These are phyloP conservation scores for Neurospora crassa DNA, from an alignment of 2,329 filamentous ascomycete genomes.

Conservation along the genomic window DNA sequence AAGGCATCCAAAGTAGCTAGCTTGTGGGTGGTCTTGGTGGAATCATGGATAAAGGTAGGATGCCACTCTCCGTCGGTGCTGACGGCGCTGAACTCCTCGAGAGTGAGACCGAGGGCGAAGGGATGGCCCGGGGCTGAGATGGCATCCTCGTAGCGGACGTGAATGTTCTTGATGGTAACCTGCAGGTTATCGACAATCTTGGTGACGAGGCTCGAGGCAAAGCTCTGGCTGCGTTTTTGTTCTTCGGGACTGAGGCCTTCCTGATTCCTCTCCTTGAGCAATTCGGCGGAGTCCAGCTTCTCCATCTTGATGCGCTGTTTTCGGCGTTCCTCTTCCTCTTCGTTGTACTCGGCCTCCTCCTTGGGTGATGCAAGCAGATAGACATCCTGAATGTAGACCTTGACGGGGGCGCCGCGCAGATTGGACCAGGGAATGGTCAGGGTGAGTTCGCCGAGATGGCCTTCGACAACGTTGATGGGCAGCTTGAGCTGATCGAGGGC, in stretches of 20 bases:
- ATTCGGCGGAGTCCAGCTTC: constrained; percentile 90
- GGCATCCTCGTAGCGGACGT: constrained; percentile 95
- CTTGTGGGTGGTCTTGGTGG: constrained; percentile 78
- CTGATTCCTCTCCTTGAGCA: constrained; percentile 84
- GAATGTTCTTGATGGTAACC: constrained; percentile 95
- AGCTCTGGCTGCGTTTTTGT: constrained; percentile 95
- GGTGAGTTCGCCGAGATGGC: constrained; percentile 85
- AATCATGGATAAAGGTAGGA: constrained; percentile 90
- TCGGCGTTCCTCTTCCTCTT: constrained; percentile 81
- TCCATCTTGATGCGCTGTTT: constrained; percentile 96
- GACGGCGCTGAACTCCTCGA: constrained; percentile 94
- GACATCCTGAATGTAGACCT: constrained; percentile 93
- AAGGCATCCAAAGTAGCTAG: constrained; percentile 82
- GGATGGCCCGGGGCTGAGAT: constrained; percentile 92
- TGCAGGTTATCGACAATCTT: constrained; percentile 98
- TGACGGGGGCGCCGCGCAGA: constrained; percentile 84
- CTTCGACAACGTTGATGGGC: constrained; percentile 92
- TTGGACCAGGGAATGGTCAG: constrained; percentile 97
- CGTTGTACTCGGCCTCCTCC: constrained; percentile 87
- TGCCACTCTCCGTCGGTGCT: constrained; percentile 94
- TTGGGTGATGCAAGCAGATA: constrained; percentile 91
- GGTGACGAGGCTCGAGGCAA: constrained; percentile 87
- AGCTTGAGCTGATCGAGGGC: constrained; percentile 95
- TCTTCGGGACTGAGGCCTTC: constrained; percentile 92
- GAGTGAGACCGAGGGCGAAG: constrained; percentile 82